Conservation (phyloP, 1,284 basidiomycete species). For the Boletellus deceptivus region DNA sequence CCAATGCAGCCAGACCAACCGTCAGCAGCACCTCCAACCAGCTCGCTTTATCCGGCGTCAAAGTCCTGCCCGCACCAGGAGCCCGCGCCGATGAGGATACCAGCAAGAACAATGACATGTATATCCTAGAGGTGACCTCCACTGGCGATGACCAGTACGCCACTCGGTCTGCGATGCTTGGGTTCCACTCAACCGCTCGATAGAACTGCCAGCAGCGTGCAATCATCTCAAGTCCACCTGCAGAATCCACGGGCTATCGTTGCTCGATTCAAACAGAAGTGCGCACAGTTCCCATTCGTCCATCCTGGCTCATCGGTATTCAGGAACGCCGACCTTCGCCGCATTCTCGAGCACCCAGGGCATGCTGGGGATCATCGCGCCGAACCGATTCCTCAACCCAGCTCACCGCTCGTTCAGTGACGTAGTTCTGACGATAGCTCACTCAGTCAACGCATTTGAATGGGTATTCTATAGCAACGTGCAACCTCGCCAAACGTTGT, state of each 20-base stretch:
- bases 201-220: conserved; percentile 21
- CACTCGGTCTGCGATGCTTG: neutral
- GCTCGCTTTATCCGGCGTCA: conserved; percentile 58
- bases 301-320: conserved; percentile 10
- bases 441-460: neutral
- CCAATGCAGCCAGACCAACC: conserved; percentile 35
- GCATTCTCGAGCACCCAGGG: conserved; percentile 51
- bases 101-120: conserved; percentile 64
- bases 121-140: conserved; percentile 63
- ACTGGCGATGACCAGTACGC: conserved; percentile 46
- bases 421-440: neutral
- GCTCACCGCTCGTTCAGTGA: conserved; percentile 7
- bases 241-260: conserved; percentile 50
- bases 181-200: conserved; percentile 3
- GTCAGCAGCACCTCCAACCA: conserved; percentile 62
- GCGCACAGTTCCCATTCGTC: conserved; percentile 6
- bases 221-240: conserved; percentile 42
- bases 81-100: conserved; percentile 46
- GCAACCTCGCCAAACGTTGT: neutral
- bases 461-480: conserved; percentile 6
- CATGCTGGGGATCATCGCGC: conserved; percentile 6
- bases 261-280: conserved; percentile 67
- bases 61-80: conserved; percentile 69
- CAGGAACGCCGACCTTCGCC: conserved; percentile 60
- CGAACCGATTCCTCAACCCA: conserved; percentile 9